phyloP scores from a whole-genome alignment of 768 basidiomycete genomes.

The Tricholoma hemisulphureum region DNA sequence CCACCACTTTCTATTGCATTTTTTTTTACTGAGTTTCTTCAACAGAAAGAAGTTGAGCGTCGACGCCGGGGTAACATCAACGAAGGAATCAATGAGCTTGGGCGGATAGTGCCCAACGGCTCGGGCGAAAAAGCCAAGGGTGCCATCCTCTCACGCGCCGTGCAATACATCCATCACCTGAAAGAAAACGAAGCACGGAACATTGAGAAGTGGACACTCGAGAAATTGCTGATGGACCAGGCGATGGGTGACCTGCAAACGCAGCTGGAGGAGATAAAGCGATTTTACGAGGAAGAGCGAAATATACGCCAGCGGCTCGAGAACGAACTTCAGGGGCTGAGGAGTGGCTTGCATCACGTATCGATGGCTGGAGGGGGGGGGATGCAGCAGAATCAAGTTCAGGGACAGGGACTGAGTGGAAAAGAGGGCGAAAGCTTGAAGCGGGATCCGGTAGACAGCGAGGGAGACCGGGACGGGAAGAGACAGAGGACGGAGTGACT shows the following conservation, averaged over 20 bases:
- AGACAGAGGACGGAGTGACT: constrained; percentile 42
- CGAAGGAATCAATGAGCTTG: constrained; percentile 91
- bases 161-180: constrained; percentile 88
- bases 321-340: constrained; percentile 59
- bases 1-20: not conserved
- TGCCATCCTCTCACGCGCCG: constrained; percentile 82
- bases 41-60: constrained; percentile 97
- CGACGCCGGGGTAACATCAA: constrained; percentile 94
- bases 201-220: constrained; percentile 91
- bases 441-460: constrained; percentile 13
- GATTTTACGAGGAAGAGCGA: constrained; percentile 81
- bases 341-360: constrained; percentile 27
- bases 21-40: not conserved
- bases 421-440: constrained; percentile 12
- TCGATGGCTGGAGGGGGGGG: constrained; percentile 2
- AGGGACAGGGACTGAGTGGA: constrained; percentile 2
- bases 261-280: constrained; percentile 77
- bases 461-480: constrained; percentile 24
- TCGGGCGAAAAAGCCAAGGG: constrained; percentile 89
- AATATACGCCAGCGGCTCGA: constrained; percentile 57
- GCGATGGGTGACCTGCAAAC: constrained; percentile 85
- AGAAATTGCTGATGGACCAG: constrained; percentile 90
- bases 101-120: constrained; percentile 83
- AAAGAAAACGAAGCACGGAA: constrained; percentile 89
- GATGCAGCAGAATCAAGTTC: not conserved